Evolutionary conservation across 108 stramenopile species (phyloP).

Genomic region (Aurantiochytrium sp.): DNA sequence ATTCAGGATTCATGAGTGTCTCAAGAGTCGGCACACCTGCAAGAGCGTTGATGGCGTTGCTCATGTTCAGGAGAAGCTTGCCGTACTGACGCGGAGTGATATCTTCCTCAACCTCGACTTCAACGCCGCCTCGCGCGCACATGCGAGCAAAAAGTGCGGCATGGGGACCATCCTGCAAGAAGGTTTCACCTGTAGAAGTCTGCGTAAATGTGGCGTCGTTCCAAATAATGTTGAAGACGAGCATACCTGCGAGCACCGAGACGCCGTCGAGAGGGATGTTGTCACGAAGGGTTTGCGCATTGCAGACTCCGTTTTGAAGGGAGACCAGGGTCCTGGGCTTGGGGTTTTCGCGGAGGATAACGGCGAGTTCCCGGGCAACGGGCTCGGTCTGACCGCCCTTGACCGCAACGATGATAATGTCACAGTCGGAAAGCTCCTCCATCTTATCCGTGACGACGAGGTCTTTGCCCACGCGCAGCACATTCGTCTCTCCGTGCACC

Average conservation of each 20-base stretch:
- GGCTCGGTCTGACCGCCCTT: background rate
- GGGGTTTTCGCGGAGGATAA: background rate
- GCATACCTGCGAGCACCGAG: background rate
- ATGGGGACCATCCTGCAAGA: background rate
- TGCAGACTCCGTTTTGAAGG: background rate
- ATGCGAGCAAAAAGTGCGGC: background rate
- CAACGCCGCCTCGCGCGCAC: background rate
- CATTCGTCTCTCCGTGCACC: background rate
- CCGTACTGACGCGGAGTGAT: background rate
- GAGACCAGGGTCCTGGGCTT: background rate
- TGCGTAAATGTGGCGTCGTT: background rate
- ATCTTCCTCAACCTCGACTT: background rate
- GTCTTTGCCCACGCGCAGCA: background rate
- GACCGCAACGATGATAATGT: background rate
- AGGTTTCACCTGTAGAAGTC: background rate
- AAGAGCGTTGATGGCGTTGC: background rate
- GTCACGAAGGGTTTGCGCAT: background rate
- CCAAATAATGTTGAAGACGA: background rate
- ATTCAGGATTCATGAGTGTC: background rate
- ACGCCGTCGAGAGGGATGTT: background rate
- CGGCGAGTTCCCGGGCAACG: background rate
- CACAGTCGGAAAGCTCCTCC: background rate
- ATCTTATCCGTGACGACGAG: background rate
- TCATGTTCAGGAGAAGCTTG: conserved; percentile 9
- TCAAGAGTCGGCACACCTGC: background rate